These are phyloP conservation scores for Salix koriyanagi DNA, from an alignment of 345 rosid species.

Conservation along the genomic window DNA sequence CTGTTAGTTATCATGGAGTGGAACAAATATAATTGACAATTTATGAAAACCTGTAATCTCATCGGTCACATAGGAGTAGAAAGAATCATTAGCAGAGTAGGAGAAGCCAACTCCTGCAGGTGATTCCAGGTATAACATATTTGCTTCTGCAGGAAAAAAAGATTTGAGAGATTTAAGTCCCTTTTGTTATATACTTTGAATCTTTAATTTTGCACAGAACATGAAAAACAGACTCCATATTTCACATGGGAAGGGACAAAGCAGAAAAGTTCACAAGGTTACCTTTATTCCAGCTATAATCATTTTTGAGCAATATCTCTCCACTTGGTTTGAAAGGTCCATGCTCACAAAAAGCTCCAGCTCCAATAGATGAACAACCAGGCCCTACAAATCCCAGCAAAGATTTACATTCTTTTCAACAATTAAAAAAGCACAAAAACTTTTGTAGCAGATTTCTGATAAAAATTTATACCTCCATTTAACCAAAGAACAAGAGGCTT, in stretches of 20 bases:
- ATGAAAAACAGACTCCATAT: not conserved
- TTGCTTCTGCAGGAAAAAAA: conserved; percentile 15
- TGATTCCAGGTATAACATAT: conserved; percentile 22
- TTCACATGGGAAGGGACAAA: not conserved
- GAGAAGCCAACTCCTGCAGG: conserved; percentile 32
- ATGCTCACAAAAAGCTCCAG: conserved; percentile 30
- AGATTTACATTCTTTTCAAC: not conserved
- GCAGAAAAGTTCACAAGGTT: too few species aligned
- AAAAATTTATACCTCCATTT: conserved; percentile 10
- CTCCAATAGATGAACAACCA: conserved; percentile 28
- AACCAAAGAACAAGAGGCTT: conserved; percentile 24
- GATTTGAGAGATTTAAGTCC: not conserved
- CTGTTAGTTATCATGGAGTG: not conserved
- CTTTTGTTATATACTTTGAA: not conserved
- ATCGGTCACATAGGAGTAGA: conserved; percentile 17
- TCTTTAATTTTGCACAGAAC: not conserved
- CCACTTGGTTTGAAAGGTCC: conserved; percentile 26
- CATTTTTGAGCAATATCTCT: conserved; percentile 9
- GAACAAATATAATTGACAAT: not conserved
- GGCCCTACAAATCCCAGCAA: conserved; percentile 20
- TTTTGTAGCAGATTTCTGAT: not conserved
- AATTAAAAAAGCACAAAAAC: not conserved
- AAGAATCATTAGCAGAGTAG: conserved; percentile 20
- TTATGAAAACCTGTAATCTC: conserved; percentile 13
- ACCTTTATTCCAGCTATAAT: conserved; percentile 28